A percentile compares a stretch with the other conserved stretches of the same genome.
These are phyloP conservation scores for Glonium stellatum DNA, from an alignment of 495 filamentous ascomycete genomes.

Conservation along the genomic window DNA sequence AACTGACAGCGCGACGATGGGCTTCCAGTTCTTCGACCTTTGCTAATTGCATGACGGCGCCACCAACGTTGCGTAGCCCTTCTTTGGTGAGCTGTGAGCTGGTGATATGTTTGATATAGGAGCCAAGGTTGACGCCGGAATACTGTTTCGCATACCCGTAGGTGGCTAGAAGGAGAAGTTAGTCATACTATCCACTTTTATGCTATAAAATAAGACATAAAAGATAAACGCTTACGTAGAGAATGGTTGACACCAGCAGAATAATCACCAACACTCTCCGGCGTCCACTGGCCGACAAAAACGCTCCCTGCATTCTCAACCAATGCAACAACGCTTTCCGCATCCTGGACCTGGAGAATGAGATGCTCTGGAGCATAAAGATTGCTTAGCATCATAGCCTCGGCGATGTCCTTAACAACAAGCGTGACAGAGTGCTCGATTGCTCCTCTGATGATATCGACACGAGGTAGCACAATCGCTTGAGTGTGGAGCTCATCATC, in stretches of 20 bases:
- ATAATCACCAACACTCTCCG: constrained; percentile 95
- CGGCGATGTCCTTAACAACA: constrained; percentile 66
- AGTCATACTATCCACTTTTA: not conserved
- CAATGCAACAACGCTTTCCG: constrained; percentile 60
- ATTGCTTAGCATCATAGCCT: constrained; percentile 85
- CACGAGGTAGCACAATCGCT: constrained; percentile 79
- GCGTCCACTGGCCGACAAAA: constrained; percentile 92
- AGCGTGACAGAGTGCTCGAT: constrained; percentile 88
- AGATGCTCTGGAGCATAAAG: constrained; percentile 95
- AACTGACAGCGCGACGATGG: constrained; percentile 84
- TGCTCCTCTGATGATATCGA: constrained; percentile 88
- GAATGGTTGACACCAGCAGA: constrained; percentile 97
- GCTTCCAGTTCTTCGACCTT: constrained; percentile 93
- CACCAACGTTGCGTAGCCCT: constrained; percentile 73
- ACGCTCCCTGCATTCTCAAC: constrained; percentile 96
- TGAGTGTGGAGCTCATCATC: constrained; percentile 87
- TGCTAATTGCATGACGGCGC: constrained; percentile 87
- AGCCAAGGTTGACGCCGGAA: constrained; percentile 90
- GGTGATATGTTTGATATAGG: constrained; percentile 95
- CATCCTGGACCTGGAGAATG: constrained; percentile 77
- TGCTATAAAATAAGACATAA: not conserved
- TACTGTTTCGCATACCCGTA: constrained; percentile 98
- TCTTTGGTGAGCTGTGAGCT: constrained; percentile 80
- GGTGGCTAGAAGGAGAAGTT: constrained; percentile 54
- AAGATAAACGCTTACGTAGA: constrained; percentile 58